Conservation (phyloP, 202 grass and related monocot species). For the Digitaria exilis region DNA sequence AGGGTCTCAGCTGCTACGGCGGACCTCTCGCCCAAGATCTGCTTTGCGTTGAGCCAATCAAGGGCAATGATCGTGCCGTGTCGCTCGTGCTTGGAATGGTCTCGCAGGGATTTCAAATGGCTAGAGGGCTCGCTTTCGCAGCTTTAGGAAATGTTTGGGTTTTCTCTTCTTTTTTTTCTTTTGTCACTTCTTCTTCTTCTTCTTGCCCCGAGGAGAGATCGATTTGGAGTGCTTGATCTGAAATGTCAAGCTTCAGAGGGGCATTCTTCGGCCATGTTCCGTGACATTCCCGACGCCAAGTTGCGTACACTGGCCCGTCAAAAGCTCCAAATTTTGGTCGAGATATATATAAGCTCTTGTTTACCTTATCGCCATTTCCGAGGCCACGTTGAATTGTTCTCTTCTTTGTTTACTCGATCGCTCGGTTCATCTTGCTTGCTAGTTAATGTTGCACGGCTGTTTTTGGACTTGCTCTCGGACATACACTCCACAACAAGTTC, state of each 20-base stretch:
- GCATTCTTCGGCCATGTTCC: neutral
- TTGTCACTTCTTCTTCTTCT: too few relatives aligned
- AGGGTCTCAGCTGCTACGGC: too few relatives aligned
- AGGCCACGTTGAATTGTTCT: constrained; percentile 12
- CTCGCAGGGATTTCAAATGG: neutral
- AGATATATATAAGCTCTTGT: neutral
- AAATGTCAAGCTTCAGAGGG: neutral
- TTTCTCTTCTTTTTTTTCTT: neutral
- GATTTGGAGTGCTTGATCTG: neutral
- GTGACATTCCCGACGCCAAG: neutral
- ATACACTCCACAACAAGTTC: neutral
- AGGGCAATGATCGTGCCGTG: neutral
- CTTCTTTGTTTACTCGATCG: neutral
- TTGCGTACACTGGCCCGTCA: neutral
- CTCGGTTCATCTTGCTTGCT: too few relatives aligned
- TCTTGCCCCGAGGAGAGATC: neutral
- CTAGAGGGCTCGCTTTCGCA: neutral
- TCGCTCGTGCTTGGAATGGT: neutral
- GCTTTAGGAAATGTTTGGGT: neutral
- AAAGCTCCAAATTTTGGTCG: neutral
- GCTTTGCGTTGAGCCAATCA: constrained; percentile 18
- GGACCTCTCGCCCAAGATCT: neutral
- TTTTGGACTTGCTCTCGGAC: constrained; percentile 17
- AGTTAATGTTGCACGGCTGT: neutral
- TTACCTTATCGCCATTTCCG: constrained; percentile 2